phyloP scores from a whole-genome alignment of 228 moss, liverwort and hornwort genomes.

The Sphagnum magellanicum region DNA sequence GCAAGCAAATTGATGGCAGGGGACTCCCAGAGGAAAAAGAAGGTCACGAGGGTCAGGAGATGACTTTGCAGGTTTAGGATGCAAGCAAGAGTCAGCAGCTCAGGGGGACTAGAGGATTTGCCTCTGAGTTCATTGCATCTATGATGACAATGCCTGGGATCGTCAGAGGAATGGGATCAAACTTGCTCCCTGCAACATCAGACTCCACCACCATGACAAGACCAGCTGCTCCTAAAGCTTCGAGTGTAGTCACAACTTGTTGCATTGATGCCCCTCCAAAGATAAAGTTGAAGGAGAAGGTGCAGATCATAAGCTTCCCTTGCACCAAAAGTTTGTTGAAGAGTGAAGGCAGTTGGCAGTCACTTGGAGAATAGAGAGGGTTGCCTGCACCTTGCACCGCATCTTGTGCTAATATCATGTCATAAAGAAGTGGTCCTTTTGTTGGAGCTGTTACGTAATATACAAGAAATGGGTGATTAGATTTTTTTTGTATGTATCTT shows the following conservation, averaged over 20 bases:
- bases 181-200: slow-evolving; percentile 67
- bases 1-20: too few relatives aligned
- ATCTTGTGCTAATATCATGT: slow-evolving; percentile 35
- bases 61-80: too few relatives aligned
- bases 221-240: slow-evolving; percentile 52
- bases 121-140: not conserved
- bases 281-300: slow-evolving; percentile 64
- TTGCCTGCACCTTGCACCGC: slow-evolving; percentile 28
- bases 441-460: slow-evolving; percentile 23
- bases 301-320: slow-evolving; percentile 37
- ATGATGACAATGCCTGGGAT: slow-evolving; percentile 61
- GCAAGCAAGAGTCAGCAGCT: not conserved
- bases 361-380: slow-evolving; percentile 19
- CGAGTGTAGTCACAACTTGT: slow-evolving; percentile 46
- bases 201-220: slow-evolving; percentile 71
- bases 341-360: slow-evolving; percentile 13
- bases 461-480: too few relatives aligned
- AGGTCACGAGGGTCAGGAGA: not conserved
- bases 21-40: not conserved
- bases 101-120: slow-evolving; percentile 6
- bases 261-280: slow-evolving; percentile 70
- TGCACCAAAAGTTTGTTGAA: slow-evolving; percentile 6
- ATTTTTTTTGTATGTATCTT: too few relatives aligned
- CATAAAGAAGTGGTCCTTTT: slow-evolving; percentile 21
- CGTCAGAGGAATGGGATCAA: slow-evolving; percentile 69